These are phyloP conservation scores for Sporothrix schenckii DNA, from an alignment of 2,329 filamentous ascomycete genomes.

Conservation along the genomic window DNA sequence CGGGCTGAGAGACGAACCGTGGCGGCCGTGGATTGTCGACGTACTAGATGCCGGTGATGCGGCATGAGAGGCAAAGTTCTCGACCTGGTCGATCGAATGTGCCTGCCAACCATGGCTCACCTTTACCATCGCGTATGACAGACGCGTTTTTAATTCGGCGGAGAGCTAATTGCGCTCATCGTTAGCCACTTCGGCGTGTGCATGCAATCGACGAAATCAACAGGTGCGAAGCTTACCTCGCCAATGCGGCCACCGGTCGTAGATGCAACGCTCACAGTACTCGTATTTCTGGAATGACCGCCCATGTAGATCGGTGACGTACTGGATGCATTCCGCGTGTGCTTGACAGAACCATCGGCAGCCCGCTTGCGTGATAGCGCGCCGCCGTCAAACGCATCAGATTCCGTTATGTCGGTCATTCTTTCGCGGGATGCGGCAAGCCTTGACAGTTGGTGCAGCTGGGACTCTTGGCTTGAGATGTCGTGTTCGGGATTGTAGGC, in stretches of 20 bases:
- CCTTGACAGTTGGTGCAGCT: constrained; percentile 61
- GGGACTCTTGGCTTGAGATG: constrained; percentile 57
- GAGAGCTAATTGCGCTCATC: constrained; percentile 60
- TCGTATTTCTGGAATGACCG: constrained; percentile 72
- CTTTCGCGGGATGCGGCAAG: constrained; percentile 59
- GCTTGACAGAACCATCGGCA: constrained; percentile 73
- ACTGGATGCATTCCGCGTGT: constrained; percentile 47
- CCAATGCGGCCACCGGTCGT: constrained; percentile 71
- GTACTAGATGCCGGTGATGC: constrained; percentile 64
- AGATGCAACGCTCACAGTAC: constrained; percentile 64
- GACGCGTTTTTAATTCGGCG: constrained; percentile 75
- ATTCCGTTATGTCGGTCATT: constrained; percentile 46
- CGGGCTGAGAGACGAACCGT: constrained; percentile 59
- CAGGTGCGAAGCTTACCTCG: constrained; percentile 62
- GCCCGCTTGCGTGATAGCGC: constrained; percentile 68
- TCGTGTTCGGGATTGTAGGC: constrained; percentile 37
- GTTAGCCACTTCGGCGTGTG: neutral
- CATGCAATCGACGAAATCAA: neutral
- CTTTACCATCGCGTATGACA: constrained; percentile 93
- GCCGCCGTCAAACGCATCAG: constrained; percentile 39
- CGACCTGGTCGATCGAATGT: constrained; percentile 75
- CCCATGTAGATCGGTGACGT: constrained; percentile 52
- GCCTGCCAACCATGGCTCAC: constrained; percentile 88
- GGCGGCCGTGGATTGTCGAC: constrained; percentile 57
- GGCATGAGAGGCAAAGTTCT: constrained; percentile 70